Base-by-base conservation (phyloP, 129 eudicot genomes). In the Ambrosia trifida region DNA sequence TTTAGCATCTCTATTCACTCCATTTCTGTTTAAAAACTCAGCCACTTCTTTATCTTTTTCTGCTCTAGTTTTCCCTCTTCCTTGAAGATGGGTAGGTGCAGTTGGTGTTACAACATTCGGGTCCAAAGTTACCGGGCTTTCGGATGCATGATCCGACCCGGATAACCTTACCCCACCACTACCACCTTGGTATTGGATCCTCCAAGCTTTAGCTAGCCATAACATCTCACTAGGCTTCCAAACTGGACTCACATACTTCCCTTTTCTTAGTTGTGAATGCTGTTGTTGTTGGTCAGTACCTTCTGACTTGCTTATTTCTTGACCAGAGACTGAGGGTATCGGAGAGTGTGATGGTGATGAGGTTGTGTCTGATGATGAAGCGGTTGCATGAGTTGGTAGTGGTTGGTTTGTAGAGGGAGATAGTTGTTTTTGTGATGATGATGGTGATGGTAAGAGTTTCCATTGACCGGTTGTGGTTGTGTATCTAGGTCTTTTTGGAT, bases 191-290 rank as follows among this genome's bases (percentile, higher is more conserved):
- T 89, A 83, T 49, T 86, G 96, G 20, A 78, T 68, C 75, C 85
- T 73, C 96, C 96, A 89, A 11, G 91, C 96, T 68, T 78, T 79
- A 38, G 96, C 96, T 7, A 89, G 56, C 89, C 91, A 89, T 41
- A 89, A 41, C 85, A 86, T 79, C 53, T 89, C 96, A 17, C 85
- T 78, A 3, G 96, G 96, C 54, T 89, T 89, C 96, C 96, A 89
- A 73, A 86, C 91, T 17, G 96, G 91, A 67, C 91, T 83, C 2
- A 89, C 96, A 31, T 81, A 83, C 70, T 89, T 89, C 3, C 96
- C 96, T 76, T 89, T 89, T 54, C 96, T 77, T 12, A 86, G 89
- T 11, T 80, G 86, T 2, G 76, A 82, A 4, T 74, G 80, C 7
- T 70, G 80, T 11, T 70, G 70, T 5, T 74, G 82, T 4, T 71